A percentile compares a stretch with the other conserved stretches of the same genome.
These are phyloP conservation scores for Rhamnella rubrinervis DNA, from an alignment of 331 rosid genomes.

Conservation along the genomic window DNA sequence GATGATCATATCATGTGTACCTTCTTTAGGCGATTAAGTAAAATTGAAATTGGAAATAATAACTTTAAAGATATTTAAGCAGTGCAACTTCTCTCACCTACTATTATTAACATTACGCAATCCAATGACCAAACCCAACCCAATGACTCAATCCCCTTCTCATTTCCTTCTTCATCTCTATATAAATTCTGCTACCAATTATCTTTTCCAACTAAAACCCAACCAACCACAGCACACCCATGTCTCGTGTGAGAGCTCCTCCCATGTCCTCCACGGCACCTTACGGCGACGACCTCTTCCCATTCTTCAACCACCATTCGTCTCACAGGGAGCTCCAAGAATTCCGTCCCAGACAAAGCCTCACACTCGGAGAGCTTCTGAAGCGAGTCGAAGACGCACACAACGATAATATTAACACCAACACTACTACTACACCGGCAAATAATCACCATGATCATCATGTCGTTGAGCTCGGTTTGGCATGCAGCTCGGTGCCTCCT, in stretches of 20 bases:
- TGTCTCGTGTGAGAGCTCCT: constrained; percentile 8
- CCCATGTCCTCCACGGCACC: constrained; percentile 13
- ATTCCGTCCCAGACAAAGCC: constrained; percentile 19
- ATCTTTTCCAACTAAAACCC: constrained; percentile 3
- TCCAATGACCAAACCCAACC: constrained; percentile 22
- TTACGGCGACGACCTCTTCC: constrained; percentile 2
- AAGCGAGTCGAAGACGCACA: constrained; percentile 65
- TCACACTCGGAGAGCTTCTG: constrained; percentile 73
- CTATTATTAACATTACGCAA: constrained; percentile 18
- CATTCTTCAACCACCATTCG: constrained; percentile 44
- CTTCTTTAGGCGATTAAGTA: too few species aligned
- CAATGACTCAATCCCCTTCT: not conserved
- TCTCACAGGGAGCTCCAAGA: constrained; percentile 46
- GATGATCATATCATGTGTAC: too few species aligned
- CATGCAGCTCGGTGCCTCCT: constrained; percentile 16
- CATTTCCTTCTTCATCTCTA: not conserved
- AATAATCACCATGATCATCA: constrained; percentile 5
- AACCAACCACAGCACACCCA: constrained; percentile 6
- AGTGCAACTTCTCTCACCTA: constrained; percentile 37
- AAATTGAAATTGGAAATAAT: too few species aligned
- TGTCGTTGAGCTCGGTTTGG: constrained; percentile 40
- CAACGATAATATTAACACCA: constrained; percentile 10
- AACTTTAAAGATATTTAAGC: not conserved
- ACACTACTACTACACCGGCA: not conserved
- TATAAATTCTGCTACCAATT: constrained; percentile 23